phyloP scores from a whole-genome alignment of 2,329 filamentous ascomycete genomes.

The Paraphaeosphaeria sporulosa region DNA sequence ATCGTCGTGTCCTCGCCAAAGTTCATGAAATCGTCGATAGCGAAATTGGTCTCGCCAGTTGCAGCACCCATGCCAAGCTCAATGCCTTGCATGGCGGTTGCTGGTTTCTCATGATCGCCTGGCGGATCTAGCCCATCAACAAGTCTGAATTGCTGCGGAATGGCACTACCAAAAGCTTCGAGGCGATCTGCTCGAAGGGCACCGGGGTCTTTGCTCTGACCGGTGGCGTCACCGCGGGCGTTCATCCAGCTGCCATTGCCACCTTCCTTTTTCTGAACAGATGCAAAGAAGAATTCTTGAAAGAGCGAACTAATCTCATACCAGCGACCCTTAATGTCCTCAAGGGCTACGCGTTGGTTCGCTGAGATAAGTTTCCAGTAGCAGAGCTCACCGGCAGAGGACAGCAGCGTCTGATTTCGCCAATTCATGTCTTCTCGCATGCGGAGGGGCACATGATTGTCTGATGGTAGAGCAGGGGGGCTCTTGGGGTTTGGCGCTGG shows the following conservation, averaged over 20 bases:
- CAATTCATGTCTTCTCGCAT: constrained; percentile 61
- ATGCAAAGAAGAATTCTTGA: constrained; percentile 39
- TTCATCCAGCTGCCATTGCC: constrained; percentile 59
- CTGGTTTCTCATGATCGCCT: constrained; percentile 16
- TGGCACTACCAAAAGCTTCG: constrained; percentile 52
- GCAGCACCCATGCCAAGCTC: constrained; percentile 12
- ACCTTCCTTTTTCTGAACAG: constrained; percentile 49
- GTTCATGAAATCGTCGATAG: constrained; percentile 51
- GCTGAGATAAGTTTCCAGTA: constrained; percentile 56
- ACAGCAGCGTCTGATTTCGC: constrained; percentile 55
- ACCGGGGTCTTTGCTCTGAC: constrained; percentile 34
- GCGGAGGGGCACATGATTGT: constrained; percentile 57
- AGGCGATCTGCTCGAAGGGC: constrained; percentile 41
- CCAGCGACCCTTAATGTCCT: constrained; percentile 66
- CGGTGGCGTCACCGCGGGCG: constrained; percentile 51
- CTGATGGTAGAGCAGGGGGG: constrained; percentile 48
- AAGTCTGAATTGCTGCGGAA: constrained; percentile 50
- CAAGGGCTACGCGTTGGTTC: constrained; percentile 47
- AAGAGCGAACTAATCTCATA: constrained; percentile 64
- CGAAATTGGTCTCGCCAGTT: constrained; percentile 11
- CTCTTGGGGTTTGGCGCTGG: constrained; percentile 38
- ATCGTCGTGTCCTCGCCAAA: constrained; percentile 30
- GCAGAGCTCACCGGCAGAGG: constrained; percentile 40
- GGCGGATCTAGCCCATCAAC: constrained; percentile 51
- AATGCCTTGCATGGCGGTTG: constrained; percentile 14